Evolutionary conservation across 306 rosid genomes (phyloP), one percentile per base, ranked within the genome.

Genomic region (Alnus rubra): DNA sequence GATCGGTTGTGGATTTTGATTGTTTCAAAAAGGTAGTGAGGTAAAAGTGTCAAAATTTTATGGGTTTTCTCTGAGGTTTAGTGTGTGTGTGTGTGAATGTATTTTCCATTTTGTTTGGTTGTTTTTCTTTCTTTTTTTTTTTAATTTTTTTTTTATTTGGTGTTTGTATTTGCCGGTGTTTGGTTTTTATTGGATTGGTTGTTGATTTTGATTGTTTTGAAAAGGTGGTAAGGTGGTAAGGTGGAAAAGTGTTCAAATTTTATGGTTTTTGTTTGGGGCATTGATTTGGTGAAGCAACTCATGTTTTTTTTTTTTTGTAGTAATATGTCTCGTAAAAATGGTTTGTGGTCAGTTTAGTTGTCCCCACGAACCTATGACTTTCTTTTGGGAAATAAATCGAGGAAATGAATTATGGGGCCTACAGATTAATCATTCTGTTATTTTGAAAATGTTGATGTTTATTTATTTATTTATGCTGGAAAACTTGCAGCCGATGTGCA

Each of bases 181-280:
- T 71, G 16, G 14, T 80, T 74, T 80, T 65, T 47, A 39, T 65
- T 65, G 48, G 48, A 55, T 81, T 8, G 31, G 9, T 4, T 9
- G 45, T 73, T 59, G 54, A 30, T 69, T 78, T 73, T 77, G 23
- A 9, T 54, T 56, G 6, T 62, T 74, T 3, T 50, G 37, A n/a
- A 79, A 62, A 47, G 62, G 30, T 42, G 9, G 37, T 51, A 70
- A 73, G 51, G 14, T 55, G 53, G 80, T 51, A 70, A 73, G 51
- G 14, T 55, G 53, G 80, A 83, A 63, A 39, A 14, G 56, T 71
- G 52, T 63, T 48, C 30, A 12, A 70, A 84, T 72, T 71, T 53
- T 71, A n/a, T 42, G 54, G 11, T 49, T 55, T 71, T 35, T 74
- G 18, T 14, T 78, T 64, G 12, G 55, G 71, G 64, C 6, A 45